phyloP scores from a whole-genome alignment of 1,284 basidiomycete genomes.

The Naganishia albida region DNA sequence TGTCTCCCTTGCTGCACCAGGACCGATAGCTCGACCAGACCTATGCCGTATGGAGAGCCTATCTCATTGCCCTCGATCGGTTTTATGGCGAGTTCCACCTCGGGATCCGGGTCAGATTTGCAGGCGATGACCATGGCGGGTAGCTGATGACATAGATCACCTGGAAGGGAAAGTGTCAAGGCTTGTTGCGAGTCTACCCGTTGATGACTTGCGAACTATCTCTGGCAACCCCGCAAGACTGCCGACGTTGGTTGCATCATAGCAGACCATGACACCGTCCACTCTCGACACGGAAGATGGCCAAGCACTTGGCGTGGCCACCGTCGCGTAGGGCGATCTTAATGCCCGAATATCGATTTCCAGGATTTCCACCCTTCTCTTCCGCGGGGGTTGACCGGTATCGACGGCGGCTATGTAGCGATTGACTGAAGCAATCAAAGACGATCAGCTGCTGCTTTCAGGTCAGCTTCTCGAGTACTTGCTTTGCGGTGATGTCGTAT shows the following conservation, averaged over 20 bases:
- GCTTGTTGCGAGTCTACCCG: neutral
- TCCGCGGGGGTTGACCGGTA: conserved; percentile 43
- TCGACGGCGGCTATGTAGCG: conserved; percentile 44
- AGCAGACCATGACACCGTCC: conserved; percentile 50
- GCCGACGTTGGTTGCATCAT: conserved; percentile 45
- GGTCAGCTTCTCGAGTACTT: neutral
- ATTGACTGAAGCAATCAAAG: conserved; percentile 36
- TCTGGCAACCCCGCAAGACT: conserved; percentile 44
- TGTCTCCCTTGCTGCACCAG: conserved; percentile 46
- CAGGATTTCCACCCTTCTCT: conserved; percentile 46
- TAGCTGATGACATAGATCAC: conserved; percentile 36
- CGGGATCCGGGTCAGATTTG: conserved; percentile 48
- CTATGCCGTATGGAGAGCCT: conserved; percentile 51
- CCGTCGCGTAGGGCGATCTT: conserved; percentile 25
- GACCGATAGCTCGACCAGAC: conserved; percentile 50
- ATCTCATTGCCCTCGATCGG: conserved; percentile 49
- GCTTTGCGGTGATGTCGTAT: conserved; percentile 15
- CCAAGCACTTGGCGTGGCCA: conserved; percentile 35
- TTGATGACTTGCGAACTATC: conserved; percentile 43
- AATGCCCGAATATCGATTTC: conserved; percentile 46
- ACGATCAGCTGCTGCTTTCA: neutral
- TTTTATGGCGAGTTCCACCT: conserved; percentile 39
- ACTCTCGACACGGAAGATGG: conserved; percentile 40
- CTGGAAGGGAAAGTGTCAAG: conserved; percentile 27
- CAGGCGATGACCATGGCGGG: conserved; percentile 52